A percentile compares a stretch with the other conserved stretches of the same genome.
phyloP scores from a whole-genome alignment of 2,329 filamentous ascomycete genomes.

The Trichoderma brevicompactum region DNA sequence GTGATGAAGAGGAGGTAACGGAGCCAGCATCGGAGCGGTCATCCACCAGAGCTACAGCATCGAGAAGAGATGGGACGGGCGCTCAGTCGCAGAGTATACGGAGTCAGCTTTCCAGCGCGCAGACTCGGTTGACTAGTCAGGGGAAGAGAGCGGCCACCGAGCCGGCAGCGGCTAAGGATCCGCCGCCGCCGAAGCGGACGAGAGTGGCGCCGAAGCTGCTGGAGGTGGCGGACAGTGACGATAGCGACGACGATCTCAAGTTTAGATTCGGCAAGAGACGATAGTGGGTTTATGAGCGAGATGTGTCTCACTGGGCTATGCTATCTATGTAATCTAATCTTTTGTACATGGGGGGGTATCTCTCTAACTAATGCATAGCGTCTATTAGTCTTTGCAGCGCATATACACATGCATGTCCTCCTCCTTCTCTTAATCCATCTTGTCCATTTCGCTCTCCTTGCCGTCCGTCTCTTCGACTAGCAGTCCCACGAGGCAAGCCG shows the following conservation, averaged over 20 bases:
- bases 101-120: conserved; percentile 38
- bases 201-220: conserved; percentile 43
- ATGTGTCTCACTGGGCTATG: background rate
- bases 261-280: conserved; percentile 60
- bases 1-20: conserved; percentile 40
- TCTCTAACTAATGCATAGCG: conserved; percentile 23
- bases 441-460: conserved; percentile 55
- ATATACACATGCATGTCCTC: background rate
- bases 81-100: conserved; percentile 39
- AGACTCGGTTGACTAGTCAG: conserved; percentile 36
- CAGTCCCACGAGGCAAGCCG: conserved; percentile 65
- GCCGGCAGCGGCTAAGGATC: conserved; percentile 32
- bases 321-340: conserved; percentile 10
- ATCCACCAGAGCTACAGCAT: background rate
- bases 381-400: conserved; percentile 5
- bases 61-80: conserved; percentile 30
- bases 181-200: conserved; percentile 42
- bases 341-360: conserved; percentile 26
- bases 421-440: conserved; percentile 57
- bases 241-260: conserved; percentile 61
- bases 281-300: conserved; percentile 33
- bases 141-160: conserved; percentile 44
- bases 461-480: conserved; percentile 59
- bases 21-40: background rate
- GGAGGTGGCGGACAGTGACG: conserved; percentile 47